Evolutionary conservation across 768 basidiomycete genomes (phyloP).

Genomic region (Hericium coralloides): DNA sequence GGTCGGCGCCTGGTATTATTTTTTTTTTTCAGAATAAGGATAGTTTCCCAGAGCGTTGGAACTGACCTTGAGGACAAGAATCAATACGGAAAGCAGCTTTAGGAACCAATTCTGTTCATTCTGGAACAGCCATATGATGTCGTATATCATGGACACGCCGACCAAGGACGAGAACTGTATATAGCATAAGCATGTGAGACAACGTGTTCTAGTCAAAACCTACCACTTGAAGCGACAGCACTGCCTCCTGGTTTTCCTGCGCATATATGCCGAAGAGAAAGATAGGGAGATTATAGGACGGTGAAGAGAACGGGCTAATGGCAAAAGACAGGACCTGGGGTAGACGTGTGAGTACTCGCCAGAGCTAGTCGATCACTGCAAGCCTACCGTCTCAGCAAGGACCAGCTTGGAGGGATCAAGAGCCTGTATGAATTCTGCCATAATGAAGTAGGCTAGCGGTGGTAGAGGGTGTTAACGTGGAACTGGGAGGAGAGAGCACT

Average conservation of each 20-base stretch:
- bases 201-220: constrained; percentile 10
- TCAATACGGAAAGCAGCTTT: constrained; percentile 38
- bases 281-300: constrained; percentile 74
- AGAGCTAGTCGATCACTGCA: neutral
- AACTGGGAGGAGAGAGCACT: neutral
- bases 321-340: constrained; percentile 39
- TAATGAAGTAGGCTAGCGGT: constrained; percentile 9
- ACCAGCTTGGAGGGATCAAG: constrained; percentile 69
- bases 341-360: no score
- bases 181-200: neutral
- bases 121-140: constrained; percentile 60
- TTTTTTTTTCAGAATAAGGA: neutral
- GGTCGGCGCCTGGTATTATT: constrained; percentile 24
- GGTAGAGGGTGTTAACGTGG: neutral
- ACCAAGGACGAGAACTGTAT: constrained; percentile 63
- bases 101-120: constrained; percentile 49
- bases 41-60: neutral
- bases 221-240: constrained; percentile 58
- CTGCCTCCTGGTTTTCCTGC: constrained; percentile 58
- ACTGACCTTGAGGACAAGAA: constrained; percentile 30
- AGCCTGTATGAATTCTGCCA: constrained; percentile 59
- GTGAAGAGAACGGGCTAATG: constrained; percentile 44
- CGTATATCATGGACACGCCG: constrained; percentile 52
- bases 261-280: constrained; percentile 72
- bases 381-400: constrained; percentile 46